Evolutionary conservation across 108 stramenopile species (phyloP), one percentile per base, ranked within the genome.

Genomic region (Skeletonema potamos): DNA sequence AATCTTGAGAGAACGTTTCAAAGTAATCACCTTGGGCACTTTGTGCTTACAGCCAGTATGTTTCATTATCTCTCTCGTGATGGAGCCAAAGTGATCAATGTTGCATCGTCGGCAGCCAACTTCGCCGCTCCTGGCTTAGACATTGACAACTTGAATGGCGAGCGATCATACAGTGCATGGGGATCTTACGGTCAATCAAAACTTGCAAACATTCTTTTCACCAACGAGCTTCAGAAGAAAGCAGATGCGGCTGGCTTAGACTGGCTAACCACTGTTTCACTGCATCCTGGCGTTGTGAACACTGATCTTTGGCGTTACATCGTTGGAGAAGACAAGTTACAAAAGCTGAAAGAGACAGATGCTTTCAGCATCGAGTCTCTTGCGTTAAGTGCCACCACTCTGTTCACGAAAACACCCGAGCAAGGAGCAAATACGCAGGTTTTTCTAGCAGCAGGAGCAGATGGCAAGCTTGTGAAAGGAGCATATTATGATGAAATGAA

Each of bases 11-110:
- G 82, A 30, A 89, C 89, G 17, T 87, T 96, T 54, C 89, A 88
- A 58, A 85, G 85, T 17, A 94, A 94, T 78, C 92, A 94, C 72
- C 77, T 96, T 4, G 92, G 95, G 32, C 96, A 96, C 69, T 96
- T 92, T 78, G 84, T 79, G 6, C 68, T 93, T 36, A 93, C 92
- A 0, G 88, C 87, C 2, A 43, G 54, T 46, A 56, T 96, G 9
- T 66, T 87, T 22, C 87, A 88, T 17, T 58, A 58, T 44, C 62
- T 96, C 2, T 58, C 75, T 12, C 72, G 59, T 9, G 59, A 81
- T 41, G 70, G 70, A 22, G 77, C 84, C 13, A 77, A 82, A n/a
- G 76, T 96, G 2, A 74, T 93, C 37, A 91, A 89, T 61, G 87
- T 93, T n/a, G 87, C 88, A 43, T 90, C 88, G 8, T 39, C 41